Percentiles rank a stretch among this genome's conserved stretches.
These are phyloP conservation scores for Fusarium buxicola DNA, from an alignment of 2,329 filamentous ascomycete genomes.

Conservation along the genomic window DNA sequence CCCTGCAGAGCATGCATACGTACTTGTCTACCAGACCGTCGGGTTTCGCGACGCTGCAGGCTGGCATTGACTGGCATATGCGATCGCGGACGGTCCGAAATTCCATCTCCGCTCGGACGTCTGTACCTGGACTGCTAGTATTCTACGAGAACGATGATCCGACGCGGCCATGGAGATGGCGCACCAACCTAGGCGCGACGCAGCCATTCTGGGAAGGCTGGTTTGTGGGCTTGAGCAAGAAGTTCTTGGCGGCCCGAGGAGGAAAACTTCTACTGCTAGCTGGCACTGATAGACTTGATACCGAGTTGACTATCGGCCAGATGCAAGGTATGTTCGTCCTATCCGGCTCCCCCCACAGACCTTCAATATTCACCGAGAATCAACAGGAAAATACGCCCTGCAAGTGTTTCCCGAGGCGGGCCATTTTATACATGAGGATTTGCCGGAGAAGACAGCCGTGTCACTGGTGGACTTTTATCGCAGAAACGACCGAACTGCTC, in stretches of 20 bases:
- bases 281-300: slow-evolving; percentile 90
- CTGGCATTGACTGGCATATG: slow-evolving; percentile 94
- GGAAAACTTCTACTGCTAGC: slow-evolving; percentile 89
- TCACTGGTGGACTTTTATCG: slow-evolving; percentile 91
- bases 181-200: slow-evolving; percentile 84
- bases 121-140: slow-evolving; percentile 82
- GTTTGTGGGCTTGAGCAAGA: slow-evolving; percentile 88
- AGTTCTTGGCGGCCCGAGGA: slow-evolving; percentile 84
- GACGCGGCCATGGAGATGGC: slow-evolving; percentile 78
- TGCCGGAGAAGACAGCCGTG: slow-evolving; percentile 88
- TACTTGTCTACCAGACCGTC: slow-evolving; percentile 86
- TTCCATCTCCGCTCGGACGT: slow-evolving; percentile 82
- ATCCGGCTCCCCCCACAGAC: neutral
- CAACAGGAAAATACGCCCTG: slow-evolving; percentile 87
- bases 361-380: slow-evolving; percentile 23
- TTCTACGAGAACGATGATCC: slow-evolving; percentile 55
- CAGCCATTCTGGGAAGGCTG: slow-evolving; percentile 94
- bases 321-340: slow-evolving; percentile 80
- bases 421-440: slow-evolving; percentile 96
- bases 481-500: slow-evolving; percentile 84
- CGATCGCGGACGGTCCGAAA: slow-evolving; percentile 89
- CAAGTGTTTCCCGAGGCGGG: slow-evolving; percentile 95
- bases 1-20: slow-evolving; percentile 91
- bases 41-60: slow-evolving; percentile 80
- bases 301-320: slow-evolving; percentile 92